Conservation (phyloP, 371 early-diverging fungal species). For the Mortierella sp. region DNA sequence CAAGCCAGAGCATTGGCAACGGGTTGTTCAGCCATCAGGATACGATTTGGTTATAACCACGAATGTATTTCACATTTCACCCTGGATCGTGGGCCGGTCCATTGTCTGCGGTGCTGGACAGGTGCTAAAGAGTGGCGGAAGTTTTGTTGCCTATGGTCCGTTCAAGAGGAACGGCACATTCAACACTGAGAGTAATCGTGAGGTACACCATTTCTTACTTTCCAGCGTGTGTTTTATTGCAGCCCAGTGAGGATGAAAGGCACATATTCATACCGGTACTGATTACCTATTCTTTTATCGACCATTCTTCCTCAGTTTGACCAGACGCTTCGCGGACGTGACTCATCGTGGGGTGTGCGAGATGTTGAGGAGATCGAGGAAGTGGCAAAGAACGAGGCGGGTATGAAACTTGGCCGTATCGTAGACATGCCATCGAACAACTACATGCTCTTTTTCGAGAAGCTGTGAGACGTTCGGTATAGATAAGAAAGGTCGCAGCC, state of each 20-base stretch:
- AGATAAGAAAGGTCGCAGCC: not conserved
- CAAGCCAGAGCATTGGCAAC: constrained; percentile 32
- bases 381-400: constrained; percentile 24
- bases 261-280: not conserved
- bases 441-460: constrained; percentile 38
- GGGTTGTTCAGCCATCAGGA: constrained; percentile 5
- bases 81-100: constrained; percentile 44
- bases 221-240: not conserved
- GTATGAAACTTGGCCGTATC: constrained; percentile 21
- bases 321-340: constrained; percentile 32
- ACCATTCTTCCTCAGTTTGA: constrained; percentile 27
- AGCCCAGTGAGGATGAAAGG: not conserved
- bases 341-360: constrained; percentile 49
- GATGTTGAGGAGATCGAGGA: constrained; percentile 40
- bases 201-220: constrained; percentile 14
- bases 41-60: constrained; percentile 45
- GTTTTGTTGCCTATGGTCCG: constrained; percentile 24
- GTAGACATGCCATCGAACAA: constrained; percentile 48
- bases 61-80: constrained; percentile 51
- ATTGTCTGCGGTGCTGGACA: constrained; percentile 33
- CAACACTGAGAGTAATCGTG: constrained; percentile 44
- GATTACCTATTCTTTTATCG: too few relatives aligned
- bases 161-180: constrained; percentile 34
- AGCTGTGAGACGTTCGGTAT: constrained; percentile 1
- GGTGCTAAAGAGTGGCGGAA: constrained; percentile 27